Conservation (phyloP, 805 yeast genomes). For the Hanseniaspora occidentalis region DNA sequence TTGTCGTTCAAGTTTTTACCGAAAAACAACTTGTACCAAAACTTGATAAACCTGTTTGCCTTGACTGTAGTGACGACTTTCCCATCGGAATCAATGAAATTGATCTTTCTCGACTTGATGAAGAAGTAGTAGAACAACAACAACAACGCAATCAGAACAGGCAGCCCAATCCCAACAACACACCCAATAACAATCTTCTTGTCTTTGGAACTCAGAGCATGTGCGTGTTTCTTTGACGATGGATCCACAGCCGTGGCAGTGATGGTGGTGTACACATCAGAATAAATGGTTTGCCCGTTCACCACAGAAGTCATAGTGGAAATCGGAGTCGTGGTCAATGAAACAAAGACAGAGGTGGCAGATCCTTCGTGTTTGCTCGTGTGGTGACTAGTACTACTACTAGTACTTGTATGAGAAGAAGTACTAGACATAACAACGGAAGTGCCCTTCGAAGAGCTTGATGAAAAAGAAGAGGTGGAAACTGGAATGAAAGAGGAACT, state of each 20-base stretch:
- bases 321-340: neutral
- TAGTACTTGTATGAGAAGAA: neutral
- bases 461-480: neutral
- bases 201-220: slow-evolving; percentile 36
- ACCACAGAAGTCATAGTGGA: slow-evolving; percentile 20
- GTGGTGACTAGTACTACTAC: slow-evolving; percentile 1
- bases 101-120: slow-evolving; percentile 19
- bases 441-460: neutral
- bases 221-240: slow-evolving; percentile 13
- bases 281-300: slow-evolving; percentile 23
- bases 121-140: slow-evolving; percentile 20
- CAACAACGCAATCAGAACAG: slow-evolving; percentile 27
- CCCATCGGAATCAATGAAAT: slow-evolving; percentile 26
- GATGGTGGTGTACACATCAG: slow-evolving; percentile 22
- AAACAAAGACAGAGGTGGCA: neutral
- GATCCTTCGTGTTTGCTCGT: no score
- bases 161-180: slow-evolving; percentile 61
- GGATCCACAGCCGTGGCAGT: slow-evolving; percentile 19
- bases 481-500: no score
- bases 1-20: slow-evolving; percentile 15
- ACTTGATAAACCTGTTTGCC: slow-evolving; percentile 18
- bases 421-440: slow-evolving; percentile 4
- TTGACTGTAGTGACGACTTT: slow-evolving; percentile 25
- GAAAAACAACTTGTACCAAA: slow-evolving; percentile 19
- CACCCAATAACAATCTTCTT: slow-evolving; percentile 53